Evolutionary conservation across 225 moss, liverwort and hornwort species (phyloP), one percentile per base, ranked within the genome.

Genomic region (Straminergon stramineum): DNA sequence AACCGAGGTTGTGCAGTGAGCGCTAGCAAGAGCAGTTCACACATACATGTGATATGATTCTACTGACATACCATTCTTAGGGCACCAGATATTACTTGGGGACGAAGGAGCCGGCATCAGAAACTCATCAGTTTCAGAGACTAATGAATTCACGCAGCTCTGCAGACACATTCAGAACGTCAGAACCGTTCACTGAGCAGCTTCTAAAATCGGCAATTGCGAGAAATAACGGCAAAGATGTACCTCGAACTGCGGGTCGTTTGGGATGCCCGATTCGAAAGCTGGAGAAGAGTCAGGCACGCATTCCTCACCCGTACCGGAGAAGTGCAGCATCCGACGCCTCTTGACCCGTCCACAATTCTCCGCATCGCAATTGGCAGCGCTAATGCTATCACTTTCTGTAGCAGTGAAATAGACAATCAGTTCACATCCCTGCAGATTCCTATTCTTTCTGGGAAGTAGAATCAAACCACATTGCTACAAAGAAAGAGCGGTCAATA

Each of bases 281-380:
- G 87, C 86, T 75, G 93, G 93, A 73, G 93, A 87, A 37, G 90
- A 91, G 51, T 89, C 91, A 51, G 93, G 88, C 65, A 92, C 89
- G 53, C 87, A 88, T 28, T 91, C 93, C 83, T 95, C 95, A 78
- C 90, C 92, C 35, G 85, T 43, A 13, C 90, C 86, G 48, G 93
- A 90, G 89, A 95, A 95, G 61, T 95, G 95, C 26, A 95, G 89
- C 95, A 95, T 95, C 37, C 95, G 91, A 78, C 95, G 92, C 92
- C 93, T 91, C 82, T 95, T 95, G n/a, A 92, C 90, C 79, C 95
- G 90, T 73, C 93, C 95, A 81, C 89, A 91, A 57, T 92, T 91
- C 75, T 93, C 93, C 82, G 67, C 90, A 62, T 84, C 90, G 43
- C 82, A 91, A 83, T 69, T 87, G 51, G 75, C 43, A 84, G 92